Evolutionary conservation across 805 yeast genomes (phyloP).

Genomic region (Starmerella roubikii): DNA sequence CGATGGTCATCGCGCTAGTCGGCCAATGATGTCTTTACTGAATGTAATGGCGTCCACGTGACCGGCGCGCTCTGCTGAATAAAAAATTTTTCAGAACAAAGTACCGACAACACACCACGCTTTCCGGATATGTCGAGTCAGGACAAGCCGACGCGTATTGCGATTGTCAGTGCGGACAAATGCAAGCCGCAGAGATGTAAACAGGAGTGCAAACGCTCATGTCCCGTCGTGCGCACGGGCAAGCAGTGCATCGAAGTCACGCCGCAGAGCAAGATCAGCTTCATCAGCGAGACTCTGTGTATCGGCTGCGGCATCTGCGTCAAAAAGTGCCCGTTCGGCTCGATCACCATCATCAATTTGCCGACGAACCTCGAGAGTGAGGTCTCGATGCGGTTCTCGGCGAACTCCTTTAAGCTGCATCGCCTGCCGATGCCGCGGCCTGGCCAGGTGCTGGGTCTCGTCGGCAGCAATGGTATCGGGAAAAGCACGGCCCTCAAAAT

Average conservation of each 20-base stretch:
- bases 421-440: conserved; percentile 98
- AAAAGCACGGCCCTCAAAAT: conserved; percentile 94
- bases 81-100: no score
- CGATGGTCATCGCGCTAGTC: no score
- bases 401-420: conserved; percentile 93
- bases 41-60: no score
- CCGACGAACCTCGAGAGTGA: conserved; percentile 89
- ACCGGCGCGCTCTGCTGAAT: no score
- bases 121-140: background rate
- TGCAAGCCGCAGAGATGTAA: conserved; percentile 98
- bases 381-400: conserved; percentile 94
- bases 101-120: no score
- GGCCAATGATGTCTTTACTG: no score
- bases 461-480: conserved; percentile 98
- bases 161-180: conserved; percentile 84
- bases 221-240: conserved; percentile 98
- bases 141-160: conserved; percentile 45
- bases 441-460: conserved; percentile 94
- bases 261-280: conserved; percentile 83
- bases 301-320: conserved; percentile 99
- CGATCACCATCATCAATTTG: conserved; percentile 86
- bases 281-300: conserved; percentile 83
- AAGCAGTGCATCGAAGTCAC: conserved; percentile 93
- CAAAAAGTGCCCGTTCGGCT: conserved; percentile 96
- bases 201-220: conserved; percentile 91